Evolutionary conservation across 768 basidiomycete genomes (phyloP).

Genomic region (Leccinellum luteum): DNA sequence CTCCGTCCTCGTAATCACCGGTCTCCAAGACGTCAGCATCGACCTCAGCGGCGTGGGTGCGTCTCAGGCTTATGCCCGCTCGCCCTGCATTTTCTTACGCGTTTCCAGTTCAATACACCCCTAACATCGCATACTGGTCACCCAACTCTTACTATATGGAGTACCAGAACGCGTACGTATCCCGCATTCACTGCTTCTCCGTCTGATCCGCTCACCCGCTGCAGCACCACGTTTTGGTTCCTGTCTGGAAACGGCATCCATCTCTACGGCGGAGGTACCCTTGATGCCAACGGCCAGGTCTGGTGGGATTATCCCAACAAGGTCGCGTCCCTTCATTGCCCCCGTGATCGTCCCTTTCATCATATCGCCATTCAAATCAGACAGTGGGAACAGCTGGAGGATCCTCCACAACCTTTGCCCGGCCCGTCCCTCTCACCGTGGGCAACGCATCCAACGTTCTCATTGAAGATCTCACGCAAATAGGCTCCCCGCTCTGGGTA

Average conservation of each 20-base stretch:
- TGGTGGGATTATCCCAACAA: slow-evolving; percentile 36
- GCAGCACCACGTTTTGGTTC: slow-evolving; percentile 41
- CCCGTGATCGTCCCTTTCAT: not conserved
- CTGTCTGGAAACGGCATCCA: slow-evolving; percentile 36
- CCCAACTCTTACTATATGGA: slow-evolving; percentile 38
- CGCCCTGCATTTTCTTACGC: not conserved
- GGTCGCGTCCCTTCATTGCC: slow-evolving; percentile 13
- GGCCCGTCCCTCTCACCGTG: slow-evolving; percentile 44
- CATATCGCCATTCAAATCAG: slow-evolving; percentile 13
- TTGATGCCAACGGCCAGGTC: slow-evolving; percentile 48
- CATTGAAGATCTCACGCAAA: slow-evolving; percentile 38
- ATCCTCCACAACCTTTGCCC: slow-evolving; percentile 41
- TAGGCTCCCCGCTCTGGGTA: slow-evolving; percentile 43
- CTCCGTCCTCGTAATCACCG: slow-evolving; percentile 37
- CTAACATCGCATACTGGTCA: slow-evolving; percentile 42
- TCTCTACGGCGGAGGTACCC: slow-evolving; percentile 41
- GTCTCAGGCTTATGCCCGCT: slow-evolving; percentile 1
- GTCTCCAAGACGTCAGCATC: slow-evolving; percentile 38
- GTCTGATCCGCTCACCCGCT: not conserved
- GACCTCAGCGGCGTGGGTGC: slow-evolving; percentile 37
- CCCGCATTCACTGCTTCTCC: not conserved
- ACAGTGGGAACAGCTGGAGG: slow-evolving; percentile 41
- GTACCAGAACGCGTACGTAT: slow-evolving; percentile 42
- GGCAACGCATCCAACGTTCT: slow-evolving; percentile 41
- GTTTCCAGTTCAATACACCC: slow-evolving; percentile 34